Percentiles rank a stretch among this genome's conserved stretches.
These are phyloP conservation scores for Leccinum idahoense DNA, from an alignment of 1,284 basidiomycete genomes.

Conservation along the genomic window DNA sequence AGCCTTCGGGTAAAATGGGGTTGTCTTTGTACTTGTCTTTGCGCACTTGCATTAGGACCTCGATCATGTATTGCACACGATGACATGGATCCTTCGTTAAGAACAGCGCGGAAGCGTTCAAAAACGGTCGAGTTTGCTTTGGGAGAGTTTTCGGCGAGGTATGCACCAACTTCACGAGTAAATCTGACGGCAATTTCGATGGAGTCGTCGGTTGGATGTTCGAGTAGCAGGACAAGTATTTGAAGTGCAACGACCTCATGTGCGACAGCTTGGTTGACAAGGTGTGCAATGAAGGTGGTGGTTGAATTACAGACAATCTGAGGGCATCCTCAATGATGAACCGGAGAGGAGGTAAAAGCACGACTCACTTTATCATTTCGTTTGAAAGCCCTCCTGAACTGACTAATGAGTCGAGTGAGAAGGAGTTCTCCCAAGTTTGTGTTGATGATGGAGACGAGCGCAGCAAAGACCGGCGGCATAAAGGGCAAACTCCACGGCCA, in stretches of 20 bases:
- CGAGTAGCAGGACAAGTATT: slow-evolving; percentile 90
- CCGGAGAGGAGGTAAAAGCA: not conserved
- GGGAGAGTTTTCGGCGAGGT: slow-evolving; percentile 89
- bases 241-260: slow-evolving; percentile 94
- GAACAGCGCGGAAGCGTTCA: slow-evolving; percentile 92
- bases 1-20: slow-evolving; percentile 85
- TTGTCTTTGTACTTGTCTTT: slow-evolving; percentile 99
- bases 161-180: slow-evolving; percentile 95
- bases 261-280: slow-evolving; percentile 94
- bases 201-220: slow-evolving; percentile 94
- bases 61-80: slow-evolving; percentile 99
- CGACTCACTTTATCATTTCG: slow-evolving; percentile 89
- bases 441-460: slow-evolving; percentile 92
- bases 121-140: slow-evolving; percentile 92
- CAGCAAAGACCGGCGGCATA: slow-evolving; percentile 95
- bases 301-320: slow-evolving; percentile 91
- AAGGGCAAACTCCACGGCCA: slow-evolving; percentile 95
- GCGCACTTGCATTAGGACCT: slow-evolving; percentile 95
- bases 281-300: slow-evolving; percentile 93
- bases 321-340: not conserved
- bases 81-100: slow-evolving; percentile 96
- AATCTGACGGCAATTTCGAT: slow-evolving; percentile 98
- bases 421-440: slow-evolving; percentile 94
- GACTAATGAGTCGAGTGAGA: slow-evolving; percentile 84
- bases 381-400: slow-evolving; percentile 94